Percentiles rank a stretch among this genome's conserved stretches.
Evolutionary conservation across 345 rosid species (phyloP).

Genomic region (Lagerstroemia speciosa): DNA sequence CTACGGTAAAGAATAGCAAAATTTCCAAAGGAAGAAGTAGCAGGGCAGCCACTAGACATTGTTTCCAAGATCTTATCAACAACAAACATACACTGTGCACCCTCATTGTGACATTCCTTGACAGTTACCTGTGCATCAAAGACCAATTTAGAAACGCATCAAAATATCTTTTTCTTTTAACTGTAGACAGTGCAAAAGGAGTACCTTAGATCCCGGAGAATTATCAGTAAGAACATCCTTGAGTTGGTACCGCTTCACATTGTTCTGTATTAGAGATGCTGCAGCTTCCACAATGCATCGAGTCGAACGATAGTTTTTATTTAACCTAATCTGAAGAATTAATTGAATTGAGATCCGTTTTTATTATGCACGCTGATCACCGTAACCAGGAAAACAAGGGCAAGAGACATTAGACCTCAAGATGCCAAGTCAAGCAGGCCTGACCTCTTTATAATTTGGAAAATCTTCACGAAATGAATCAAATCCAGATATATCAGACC

Average conservation of each 20-base stretch:
- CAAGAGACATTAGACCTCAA: slow-evolving; percentile 4
- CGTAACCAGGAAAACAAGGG: not conserved
- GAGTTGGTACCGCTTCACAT: slow-evolving; percentile 50
- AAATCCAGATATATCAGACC: slow-evolving; percentile 86
- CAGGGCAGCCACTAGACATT: slow-evolving; percentile 29
- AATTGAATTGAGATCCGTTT: slow-evolving; percentile 9
- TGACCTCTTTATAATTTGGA: slow-evolving; percentile 71
- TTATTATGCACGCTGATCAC: not conserved
- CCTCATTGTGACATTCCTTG: slow-evolving; percentile 83
- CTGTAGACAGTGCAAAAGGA: slow-evolving; percentile 5
- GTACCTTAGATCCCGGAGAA: slow-evolving; percentile 81
- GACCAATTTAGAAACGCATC: slow-evolving; percentile 12
- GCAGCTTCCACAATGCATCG: slow-evolving; percentile 91
- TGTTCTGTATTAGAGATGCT: slow-evolving; percentile 65
- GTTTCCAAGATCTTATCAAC: slow-evolving; percentile 78
- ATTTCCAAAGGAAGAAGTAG: slow-evolving; percentile 48
- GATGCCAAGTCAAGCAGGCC: slow-evolving; percentile 2
- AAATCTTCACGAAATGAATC: slow-evolving; percentile 81
- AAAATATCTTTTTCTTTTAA: not conserved
- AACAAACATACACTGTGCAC: slow-evolving; percentile 82
- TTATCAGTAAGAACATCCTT: slow-evolving; percentile 72
- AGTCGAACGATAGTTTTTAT: slow-evolving; percentile 77
- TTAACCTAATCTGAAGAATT: slow-evolving; percentile 60
- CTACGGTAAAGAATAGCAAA: slow-evolving; percentile 85
- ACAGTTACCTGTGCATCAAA: slow-evolving; percentile 43